Percentiles rank a stretch among this genome's conserved stretches.
These are phyloP conservation scores for Myxozyma mucilagina DNA, from an alignment of 805 yeast species.

Conservation along the genomic window DNA sequence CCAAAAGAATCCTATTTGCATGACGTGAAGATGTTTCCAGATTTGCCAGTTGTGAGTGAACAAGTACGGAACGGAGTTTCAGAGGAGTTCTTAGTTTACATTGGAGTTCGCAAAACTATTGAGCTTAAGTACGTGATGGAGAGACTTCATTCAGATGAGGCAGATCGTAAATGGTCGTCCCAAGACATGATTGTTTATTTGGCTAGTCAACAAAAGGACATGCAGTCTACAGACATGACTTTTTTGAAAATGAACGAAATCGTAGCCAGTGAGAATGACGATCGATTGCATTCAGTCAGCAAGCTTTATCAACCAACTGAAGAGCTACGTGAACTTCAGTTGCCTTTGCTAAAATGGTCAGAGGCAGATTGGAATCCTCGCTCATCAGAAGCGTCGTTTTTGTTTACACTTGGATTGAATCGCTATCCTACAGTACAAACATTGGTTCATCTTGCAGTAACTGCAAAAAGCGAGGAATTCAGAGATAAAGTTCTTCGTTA, in stretches of 20 bases:
- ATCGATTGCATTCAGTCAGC: constrained; percentile 28
- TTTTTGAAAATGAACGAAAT: constrained; percentile 37
- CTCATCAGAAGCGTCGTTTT: constrained; percentile 37
- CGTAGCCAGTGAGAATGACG: constrained; percentile 35
- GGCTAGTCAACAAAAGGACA: constrained; percentile 33
- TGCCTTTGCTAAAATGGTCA: constrained; percentile 38
- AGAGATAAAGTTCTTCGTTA: constrained; percentile 37
- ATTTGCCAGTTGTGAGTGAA: constrained; percentile 40
- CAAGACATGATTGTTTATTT: constrained; percentile 42
- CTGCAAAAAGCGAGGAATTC: constrained; percentile 6
- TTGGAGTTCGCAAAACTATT: constrained; percentile 44
- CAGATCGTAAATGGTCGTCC: constrained; percentile 40
- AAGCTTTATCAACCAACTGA: constrained; percentile 41
- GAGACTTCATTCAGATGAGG: constrained; percentile 36
- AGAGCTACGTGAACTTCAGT: constrained; percentile 35
- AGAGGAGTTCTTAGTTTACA: constrained; percentile 34
- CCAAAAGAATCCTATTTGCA: constrained; percentile 41
- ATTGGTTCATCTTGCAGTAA: constrained; percentile 32
- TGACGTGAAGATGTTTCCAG: constrained; percentile 41
- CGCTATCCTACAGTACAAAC: constrained; percentile 34
- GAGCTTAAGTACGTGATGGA: constrained; percentile 43
- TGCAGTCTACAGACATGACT: constrained; percentile 40
- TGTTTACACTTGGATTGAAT: constrained; percentile 39
- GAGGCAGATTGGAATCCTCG: constrained; percentile 32
- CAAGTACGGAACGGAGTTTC: constrained; percentile 27